Evolutionary conservation across 2,329 filamentous ascomycete species (phyloP).

Genomic region (Fusarium nygamai): DNA sequence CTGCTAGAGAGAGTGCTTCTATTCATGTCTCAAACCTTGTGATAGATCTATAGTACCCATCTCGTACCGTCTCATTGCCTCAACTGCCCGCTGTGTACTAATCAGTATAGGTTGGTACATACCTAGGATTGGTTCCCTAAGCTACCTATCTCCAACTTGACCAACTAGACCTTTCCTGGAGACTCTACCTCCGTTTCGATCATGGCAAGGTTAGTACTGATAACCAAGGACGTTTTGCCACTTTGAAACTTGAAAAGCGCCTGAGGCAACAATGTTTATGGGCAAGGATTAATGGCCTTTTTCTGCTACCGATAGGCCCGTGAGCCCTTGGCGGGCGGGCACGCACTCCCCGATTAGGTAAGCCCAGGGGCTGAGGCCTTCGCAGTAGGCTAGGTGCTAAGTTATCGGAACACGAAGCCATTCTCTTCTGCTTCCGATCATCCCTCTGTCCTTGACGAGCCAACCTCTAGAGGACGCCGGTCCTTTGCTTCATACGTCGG

Average conservation of each 20-base stretch:
- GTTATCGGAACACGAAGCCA: conserved; percentile 35
- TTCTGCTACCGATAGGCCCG: conserved; percentile 18
- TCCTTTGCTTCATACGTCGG: conserved; percentile 43
- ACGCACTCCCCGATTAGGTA: conserved; percentile 36
- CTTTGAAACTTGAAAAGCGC: conserved; percentile 1
- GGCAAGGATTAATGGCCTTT: conserved; percentile 23
- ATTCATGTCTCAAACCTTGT: neutral
- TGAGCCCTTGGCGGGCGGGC: conserved; percentile 19
- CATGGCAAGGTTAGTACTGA: neutral
- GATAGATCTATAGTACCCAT: neutral
- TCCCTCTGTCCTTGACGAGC: conserved; percentile 35
- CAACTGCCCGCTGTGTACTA: neutral
- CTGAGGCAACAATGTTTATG: conserved; percentile 36
- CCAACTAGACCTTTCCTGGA: neutral
- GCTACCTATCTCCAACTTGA: neutral
- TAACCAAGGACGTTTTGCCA: neutral
- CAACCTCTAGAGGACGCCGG: conserved; percentile 43
- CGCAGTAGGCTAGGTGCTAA: conserved; percentile 1
- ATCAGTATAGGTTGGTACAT: neutral
- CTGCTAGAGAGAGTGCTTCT: neutral
- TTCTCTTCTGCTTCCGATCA: conserved; percentile 35
- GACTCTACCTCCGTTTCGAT: conserved; percentile 1
- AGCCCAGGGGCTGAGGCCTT: conserved; percentile 42
- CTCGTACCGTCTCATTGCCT: neutral
- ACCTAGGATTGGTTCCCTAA: neutral